Base-by-base conservation (phyloP, 805 yeast species). In the Kazachstania kunashirensis region DNA sequence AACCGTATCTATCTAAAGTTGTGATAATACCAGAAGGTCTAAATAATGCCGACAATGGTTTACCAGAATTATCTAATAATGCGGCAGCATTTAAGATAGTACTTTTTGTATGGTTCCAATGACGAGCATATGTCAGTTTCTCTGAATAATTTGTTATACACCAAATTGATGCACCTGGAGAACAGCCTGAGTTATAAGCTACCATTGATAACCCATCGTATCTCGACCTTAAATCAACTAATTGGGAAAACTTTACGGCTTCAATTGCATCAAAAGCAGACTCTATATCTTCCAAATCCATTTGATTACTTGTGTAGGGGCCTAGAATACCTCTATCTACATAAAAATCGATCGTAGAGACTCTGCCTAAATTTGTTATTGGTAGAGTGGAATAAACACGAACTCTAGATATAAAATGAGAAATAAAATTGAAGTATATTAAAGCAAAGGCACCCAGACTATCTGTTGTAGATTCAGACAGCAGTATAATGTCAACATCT, bases 141-240 rank as follows among this genome's bases (percentile, higher is more conserved):
- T 89, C 96, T 13, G 78, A 72, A 42, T 80, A 77, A 38, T 78
- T 77, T 31, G 72, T 70, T 9, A 89, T 57, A 25, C 79, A 64
- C 96, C 96, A 88, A 31, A 88, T 75, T 0, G 94, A 76, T 11
- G 98, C 97, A 43, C 99, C 99, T 20, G 92, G 67, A 0, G 94
- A 70, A 53, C 84, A 95, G 3, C 99, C 99, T 0, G 96, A 79
- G 55, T 83, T 86, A 47, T 78, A 77, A 0, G 96, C 94, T 0
- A 94, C 78, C 16, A 89, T 63, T 3, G 73, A 66, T 25, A 79
- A 56, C 23, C 79, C 84, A 40, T 74, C 77, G 26, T 62, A 64
- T 36, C 67, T 71, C 6, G 79, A 85, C 40, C 75, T 63, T 34
- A 84, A 61, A 29, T 70, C 70, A 11, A 79, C 66, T 2, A 84